These are phyloP conservation scores for Mentha longifolia DNA, from an alignment of 257 asterid genomes.

Conservation along the genomic window DNA sequence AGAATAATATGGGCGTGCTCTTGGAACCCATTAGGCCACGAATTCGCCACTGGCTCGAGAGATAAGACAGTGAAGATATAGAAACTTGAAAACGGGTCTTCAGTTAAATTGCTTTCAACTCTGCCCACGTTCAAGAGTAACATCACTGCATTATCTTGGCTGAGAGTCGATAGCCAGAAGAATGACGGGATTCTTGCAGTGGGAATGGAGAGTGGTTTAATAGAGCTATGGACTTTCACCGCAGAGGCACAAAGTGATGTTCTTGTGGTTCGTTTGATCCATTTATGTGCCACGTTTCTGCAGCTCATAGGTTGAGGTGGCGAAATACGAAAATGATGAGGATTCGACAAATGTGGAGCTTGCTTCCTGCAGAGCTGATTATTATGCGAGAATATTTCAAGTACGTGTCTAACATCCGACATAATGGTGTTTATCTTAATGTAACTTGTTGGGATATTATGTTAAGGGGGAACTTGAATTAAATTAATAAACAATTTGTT, in stretches of 20 bases:
- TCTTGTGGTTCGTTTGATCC: conserved; percentile 64
- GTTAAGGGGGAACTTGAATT: no score
- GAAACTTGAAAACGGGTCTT: conserved; percentile 56
- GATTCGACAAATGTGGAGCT: conserved; percentile 56
- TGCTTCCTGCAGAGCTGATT: conserved; percentile 94
- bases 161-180: conserved; percentile 51
- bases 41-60: conserved; percentile 93
- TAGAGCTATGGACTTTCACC: conserved; percentile 74
- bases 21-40: conserved; percentile 84
- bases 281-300: conserved; percentile 76
- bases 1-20: conserved; percentile 95
- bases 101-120: conserved; percentile 60
- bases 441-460: no score
- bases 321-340: conserved; percentile 42
- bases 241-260: conserved; percentile 43
- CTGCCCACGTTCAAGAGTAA: conserved; percentile 79
- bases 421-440: conserved; percentile 6
- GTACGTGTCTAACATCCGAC: conserved; percentile 30
- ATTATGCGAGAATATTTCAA: conserved; percentile 76
- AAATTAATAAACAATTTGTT: no score
- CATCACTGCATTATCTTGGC: conserved; percentile 84
- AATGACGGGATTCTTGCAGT: conserved; percentile 74
- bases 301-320: conserved; percentile 78
- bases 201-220: conserved; percentile 88
- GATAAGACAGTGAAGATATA: conserved; percentile 89